phyloP scores from a whole-genome alignment of 2,329 filamentous ascomycete species.

The Phialophora tarda region DNA sequence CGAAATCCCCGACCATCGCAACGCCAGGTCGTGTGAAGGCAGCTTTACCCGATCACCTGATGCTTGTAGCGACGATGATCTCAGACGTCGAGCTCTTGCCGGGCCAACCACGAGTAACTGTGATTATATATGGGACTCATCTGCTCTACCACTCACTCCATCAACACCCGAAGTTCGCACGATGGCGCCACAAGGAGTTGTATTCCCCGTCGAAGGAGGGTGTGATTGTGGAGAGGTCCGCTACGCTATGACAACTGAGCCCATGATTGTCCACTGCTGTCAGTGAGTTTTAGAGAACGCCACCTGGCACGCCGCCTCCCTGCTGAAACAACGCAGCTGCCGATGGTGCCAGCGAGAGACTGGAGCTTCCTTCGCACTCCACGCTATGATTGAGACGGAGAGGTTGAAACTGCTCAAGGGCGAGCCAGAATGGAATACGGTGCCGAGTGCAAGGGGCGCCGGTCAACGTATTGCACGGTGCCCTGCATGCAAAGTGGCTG shows the following conservation, averaged over 20 bases:
- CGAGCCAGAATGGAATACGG: conserved; percentile 40
- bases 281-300: conserved; percentile 28
- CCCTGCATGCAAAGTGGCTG: conserved; percentile 48
- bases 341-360: conserved; percentile 38
- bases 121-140: not conserved
- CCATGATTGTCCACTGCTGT: conserved; percentile 36
- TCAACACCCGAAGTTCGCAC: conserved; percentile 4
- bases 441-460: conserved; percentile 51
- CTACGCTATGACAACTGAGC: conserved; percentile 28
- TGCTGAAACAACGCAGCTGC: conserved; percentile 26
- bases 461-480: conserved; percentile 53
- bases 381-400: conserved; percentile 37
- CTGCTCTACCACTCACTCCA: not conserved
- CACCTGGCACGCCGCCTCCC: not conserved
- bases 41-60: conserved; percentile 28
- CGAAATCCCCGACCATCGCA: not conserved
- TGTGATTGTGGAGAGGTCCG: conserved; percentile 33
- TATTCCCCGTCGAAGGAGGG: conserved; percentile 28
- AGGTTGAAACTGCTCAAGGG: conserved; percentile 44
- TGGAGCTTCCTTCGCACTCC: conserved; percentile 34
- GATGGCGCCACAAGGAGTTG: conserved; percentile 28
- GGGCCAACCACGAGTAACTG: conserved; percentile 6
- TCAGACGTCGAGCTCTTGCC: not conserved
- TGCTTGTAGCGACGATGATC: not conserved
- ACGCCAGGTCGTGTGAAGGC: not conserved